Evolutionary conservation across 768 basidiomycete species (phyloP).

Genomic region (Calvatia gigantea): DNA sequence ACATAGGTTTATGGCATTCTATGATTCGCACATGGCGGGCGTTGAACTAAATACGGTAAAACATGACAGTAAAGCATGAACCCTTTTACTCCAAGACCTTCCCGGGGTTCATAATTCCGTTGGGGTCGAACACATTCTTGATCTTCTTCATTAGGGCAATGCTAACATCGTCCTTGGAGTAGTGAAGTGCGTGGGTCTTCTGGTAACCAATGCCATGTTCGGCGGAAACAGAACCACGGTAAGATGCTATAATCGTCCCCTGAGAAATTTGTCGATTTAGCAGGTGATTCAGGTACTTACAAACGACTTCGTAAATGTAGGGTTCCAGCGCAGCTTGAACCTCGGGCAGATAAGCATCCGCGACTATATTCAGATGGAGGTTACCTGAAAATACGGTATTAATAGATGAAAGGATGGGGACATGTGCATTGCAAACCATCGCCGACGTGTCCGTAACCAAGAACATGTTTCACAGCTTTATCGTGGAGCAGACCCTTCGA

Average conservation of each 20-base stretch:
- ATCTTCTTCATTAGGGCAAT: constrained; percentile 90
- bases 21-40: constrained; percentile 4
- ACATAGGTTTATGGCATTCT: no score
- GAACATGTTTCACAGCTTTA: constrained; percentile 74
- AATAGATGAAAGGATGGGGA: not conserved
- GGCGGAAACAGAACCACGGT: constrained; percentile 90
- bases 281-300: not conserved
- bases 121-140: constrained; percentile 85
- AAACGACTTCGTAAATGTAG: constrained; percentile 80
- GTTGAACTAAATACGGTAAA: not conserved
- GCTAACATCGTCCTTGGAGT: constrained; percentile 78
- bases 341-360: constrained; percentile 76
- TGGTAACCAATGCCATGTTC: constrained; percentile 97
- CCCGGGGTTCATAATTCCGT: constrained; percentile 90
- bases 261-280: not conserved
- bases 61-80: not conserved
- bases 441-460: constrained; percentile 96
- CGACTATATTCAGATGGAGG: constrained; percentile 88
- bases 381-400: constrained; percentile 56
- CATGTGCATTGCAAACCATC: constrained; percentile 62
- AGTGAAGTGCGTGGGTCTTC: constrained; percentile 88
- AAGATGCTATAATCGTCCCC: constrained; percentile 44
- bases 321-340: constrained; percentile 89
- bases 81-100: constrained; percentile 57
- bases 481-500: constrained; percentile 69